Conservation (phyloP, 2,329 filamentous ascomycete species). For the Ophiocordyceps camponoti-rufipedis region DNA sequence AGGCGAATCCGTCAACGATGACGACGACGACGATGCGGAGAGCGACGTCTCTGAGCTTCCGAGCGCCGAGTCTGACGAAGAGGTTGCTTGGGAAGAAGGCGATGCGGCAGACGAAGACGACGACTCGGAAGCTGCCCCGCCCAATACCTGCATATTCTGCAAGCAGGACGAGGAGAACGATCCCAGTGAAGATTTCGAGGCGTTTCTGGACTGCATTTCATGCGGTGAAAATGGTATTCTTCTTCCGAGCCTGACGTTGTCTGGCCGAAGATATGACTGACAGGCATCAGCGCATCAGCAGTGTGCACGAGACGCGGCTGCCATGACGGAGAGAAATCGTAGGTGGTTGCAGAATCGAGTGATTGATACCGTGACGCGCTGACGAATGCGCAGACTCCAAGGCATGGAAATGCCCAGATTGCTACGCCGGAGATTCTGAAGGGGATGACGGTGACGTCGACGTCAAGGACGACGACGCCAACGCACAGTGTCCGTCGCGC, state of each 20-base stretch:
- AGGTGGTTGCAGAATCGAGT: conserved; percentile 1
- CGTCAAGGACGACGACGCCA: conserved; percentile 8
- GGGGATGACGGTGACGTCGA: conserved; percentile 13
- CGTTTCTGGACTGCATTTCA: conserved; percentile 55
- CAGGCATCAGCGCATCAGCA: conserved; percentile 62
- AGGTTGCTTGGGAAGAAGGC: conserved; percentile 31
- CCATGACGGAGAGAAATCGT: conserved; percentile 17
- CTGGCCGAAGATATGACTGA: conserved; percentile 15
- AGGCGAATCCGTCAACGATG: conserved; percentile 26
- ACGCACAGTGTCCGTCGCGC: conserved; percentile 8
- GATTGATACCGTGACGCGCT: conserved; percentile 5
- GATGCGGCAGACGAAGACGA: conserved; percentile 40
- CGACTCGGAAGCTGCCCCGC: conserved; percentile 31
- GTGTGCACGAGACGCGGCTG: conserved; percentile 55
- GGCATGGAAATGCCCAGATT: conserved; percentile 34
- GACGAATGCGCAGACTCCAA: conserved; percentile 17
- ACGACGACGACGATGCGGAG: conserved; percentile 24
- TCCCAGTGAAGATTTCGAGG: conserved; percentile 63
- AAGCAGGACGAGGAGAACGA: conserved; percentile 68
- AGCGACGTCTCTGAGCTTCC: conserved; percentile 26
- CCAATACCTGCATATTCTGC: conserved; percentile 50
- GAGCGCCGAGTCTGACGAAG: conserved; percentile 12
- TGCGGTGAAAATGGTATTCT: conserved; percentile 72
- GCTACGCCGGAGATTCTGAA: conserved; percentile 16
- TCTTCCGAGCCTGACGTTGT: conserved; percentile 2